phyloP scores from a whole-genome alignment of 1,139 yeast species.

The Yamadazyma triangularis region DNA sequence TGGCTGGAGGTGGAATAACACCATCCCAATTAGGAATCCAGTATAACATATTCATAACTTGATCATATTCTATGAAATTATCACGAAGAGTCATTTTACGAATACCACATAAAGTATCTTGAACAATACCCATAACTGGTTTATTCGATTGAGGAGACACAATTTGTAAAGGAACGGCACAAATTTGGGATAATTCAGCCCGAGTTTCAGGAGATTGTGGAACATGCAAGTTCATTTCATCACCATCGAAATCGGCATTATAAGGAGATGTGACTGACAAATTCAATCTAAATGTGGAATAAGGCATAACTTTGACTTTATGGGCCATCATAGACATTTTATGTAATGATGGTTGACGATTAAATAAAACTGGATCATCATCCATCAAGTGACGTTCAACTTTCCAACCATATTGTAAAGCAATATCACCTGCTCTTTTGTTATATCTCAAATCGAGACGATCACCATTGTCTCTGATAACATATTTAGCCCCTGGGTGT shows the following conservation, averaged over 20 bases:
- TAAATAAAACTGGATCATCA: slow-evolving; percentile 93
- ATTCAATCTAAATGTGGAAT: slow-evolving; percentile 94
- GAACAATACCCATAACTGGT: slow-evolving; percentile 99
- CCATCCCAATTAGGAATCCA: slow-evolving; percentile 99
- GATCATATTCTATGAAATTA: slow-evolving; percentile 81
- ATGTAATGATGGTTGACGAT: slow-evolving; percentile 98
- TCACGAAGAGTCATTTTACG: slow-evolving; percentile 94
- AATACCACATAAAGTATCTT: slow-evolving; percentile 95
- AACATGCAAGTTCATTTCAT: slow-evolving; percentile 99
- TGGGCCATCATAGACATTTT: slow-evolving; percentile 99
- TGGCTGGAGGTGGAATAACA: slow-evolving; percentile 94
- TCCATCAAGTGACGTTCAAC: slow-evolving; percentile 98
- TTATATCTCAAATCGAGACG: slow-evolving; percentile 96
- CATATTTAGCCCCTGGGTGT: slow-evolving; percentile 99
- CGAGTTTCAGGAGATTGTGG: slow-evolving; percentile 98
- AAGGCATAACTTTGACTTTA: slow-evolving; percentile 97
- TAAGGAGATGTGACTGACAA: slow-evolving; percentile 97
- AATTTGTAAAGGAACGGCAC: slow-evolving; percentile 96
- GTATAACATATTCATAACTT: slow-evolving; percentile 91
- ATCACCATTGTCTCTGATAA: slow-evolving; percentile 96
- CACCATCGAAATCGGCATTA: slow-evolving; percentile 99
- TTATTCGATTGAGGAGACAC: slow-evolving; percentile 98
- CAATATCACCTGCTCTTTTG: slow-evolving; percentile 97
- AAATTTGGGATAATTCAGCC: slow-evolving; percentile 89
- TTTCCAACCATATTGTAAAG: slow-evolving; percentile 97